These are phyloP conservation scores for Geotrichum cucujoidarum DNA, from an alignment of 1,139 yeast genomes.

Conservation along the genomic window DNA sequence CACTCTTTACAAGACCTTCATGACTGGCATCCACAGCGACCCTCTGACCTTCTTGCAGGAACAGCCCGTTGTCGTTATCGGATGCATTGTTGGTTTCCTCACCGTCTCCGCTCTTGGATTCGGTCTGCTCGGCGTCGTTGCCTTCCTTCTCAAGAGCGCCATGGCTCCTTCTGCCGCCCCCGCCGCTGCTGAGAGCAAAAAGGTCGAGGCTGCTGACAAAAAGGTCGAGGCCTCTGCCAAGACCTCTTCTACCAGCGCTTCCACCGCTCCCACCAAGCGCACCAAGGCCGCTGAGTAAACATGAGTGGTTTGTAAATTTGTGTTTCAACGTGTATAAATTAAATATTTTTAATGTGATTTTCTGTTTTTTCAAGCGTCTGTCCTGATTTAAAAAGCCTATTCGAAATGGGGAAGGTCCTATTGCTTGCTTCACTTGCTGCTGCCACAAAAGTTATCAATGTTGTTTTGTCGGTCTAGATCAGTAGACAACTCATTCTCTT, in stretches of 20 bases:
- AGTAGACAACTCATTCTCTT: too few species aligned
- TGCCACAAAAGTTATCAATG: too few species aligned
- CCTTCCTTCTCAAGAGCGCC: constrained; percentile 21
- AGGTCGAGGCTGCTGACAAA: constrained; percentile 8
- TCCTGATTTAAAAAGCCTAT: too few species aligned
- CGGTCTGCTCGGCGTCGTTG: constrained; percentile 28
- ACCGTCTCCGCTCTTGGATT: constrained; percentile 28
- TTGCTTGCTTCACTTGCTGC: too few species aligned
- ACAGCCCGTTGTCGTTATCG: constrained; percentile 37
- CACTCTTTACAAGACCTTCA: constrained; percentile 33
- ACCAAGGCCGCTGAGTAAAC: constrained; percentile 17
- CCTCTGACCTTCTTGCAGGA: constrained; percentile 34
- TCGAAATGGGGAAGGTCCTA: too few species aligned
- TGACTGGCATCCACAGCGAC: constrained; percentile 31
- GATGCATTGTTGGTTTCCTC: constrained; percentile 26
- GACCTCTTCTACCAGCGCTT: constrained; percentile 4
- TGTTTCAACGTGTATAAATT: neutral
- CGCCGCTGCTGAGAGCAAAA: constrained; percentile 4
- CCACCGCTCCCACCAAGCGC: constrained; percentile 14
- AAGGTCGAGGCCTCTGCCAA: constrained; percentile 3
- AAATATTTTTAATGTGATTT: neutral
- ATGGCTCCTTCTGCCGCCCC: constrained; percentile 8
- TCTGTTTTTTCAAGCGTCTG: neutral
- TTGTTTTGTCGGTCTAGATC: too few species aligned
- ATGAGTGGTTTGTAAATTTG: neutral